Conservation (phyloP, 352 stramenopile species). For the Phytophthora fragariae region DNA sequence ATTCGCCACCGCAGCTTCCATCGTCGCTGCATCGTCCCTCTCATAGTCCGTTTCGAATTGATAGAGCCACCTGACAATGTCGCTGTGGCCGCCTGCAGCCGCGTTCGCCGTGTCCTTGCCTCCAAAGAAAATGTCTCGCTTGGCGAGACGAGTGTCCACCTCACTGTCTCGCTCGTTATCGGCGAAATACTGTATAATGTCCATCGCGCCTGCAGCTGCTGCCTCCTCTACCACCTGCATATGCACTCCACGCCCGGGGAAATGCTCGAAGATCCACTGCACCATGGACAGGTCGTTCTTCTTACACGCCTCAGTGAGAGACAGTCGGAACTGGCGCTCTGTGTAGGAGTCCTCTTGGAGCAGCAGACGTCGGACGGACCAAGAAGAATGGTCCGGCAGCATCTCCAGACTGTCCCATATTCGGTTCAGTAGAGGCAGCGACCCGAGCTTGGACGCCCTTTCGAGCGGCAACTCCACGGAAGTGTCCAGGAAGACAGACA, state of each 20-base stretch:
- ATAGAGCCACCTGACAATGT: background rate
- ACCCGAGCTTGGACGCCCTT: background rate
- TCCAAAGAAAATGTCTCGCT: background rate
- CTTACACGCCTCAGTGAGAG: background rate
- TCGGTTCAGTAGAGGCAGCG: background rate
- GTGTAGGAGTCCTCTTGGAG: background rate
- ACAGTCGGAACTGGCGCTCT: background rate
- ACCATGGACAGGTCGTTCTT: background rate
- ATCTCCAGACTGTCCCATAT: background rate
- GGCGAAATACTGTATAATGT: background rate
- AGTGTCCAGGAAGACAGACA: background rate
- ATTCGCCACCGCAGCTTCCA: background rate
- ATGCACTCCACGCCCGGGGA: background rate
- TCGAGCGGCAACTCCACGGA: background rate
- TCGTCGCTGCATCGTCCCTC: background rate
- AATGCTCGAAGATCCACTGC: background rate
- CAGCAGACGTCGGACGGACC: background rate
- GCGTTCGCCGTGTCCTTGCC: background rate
- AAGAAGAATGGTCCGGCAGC: background rate
- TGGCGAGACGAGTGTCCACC: background rate
- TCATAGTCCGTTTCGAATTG: background rate
- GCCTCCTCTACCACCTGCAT: background rate
- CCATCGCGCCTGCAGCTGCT: background rate
- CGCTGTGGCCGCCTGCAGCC: too few species aligned
- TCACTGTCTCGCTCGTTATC: background rate